Percentiles rank a stretch among this genome's conserved stretches.
These are phyloP conservation scores for Kwoniella shivajii DNA, from an alignment of 1,284 basidiomycete species.

Conservation along the genomic window DNA sequence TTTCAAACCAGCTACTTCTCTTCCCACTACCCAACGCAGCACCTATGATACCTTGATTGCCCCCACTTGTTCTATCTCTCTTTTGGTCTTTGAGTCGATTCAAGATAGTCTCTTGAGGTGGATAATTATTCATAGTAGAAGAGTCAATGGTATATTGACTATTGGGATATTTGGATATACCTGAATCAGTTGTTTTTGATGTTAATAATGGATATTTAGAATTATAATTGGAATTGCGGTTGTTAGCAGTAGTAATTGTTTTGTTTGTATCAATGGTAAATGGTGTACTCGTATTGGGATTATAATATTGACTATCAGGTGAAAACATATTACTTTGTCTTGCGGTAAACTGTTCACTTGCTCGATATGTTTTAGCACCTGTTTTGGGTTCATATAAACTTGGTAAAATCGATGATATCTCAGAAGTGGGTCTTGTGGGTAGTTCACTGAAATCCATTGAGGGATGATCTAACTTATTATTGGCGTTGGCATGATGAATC, in stretches of 20 bases:
- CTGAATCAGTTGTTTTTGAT: not conserved
- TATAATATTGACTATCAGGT: slow-evolving; percentile 4
- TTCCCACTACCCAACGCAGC: slow-evolving; percentile 14
- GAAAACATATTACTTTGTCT: not conserved
- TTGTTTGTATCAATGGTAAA: too few relatives aligned
- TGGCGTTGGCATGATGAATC: not conserved
- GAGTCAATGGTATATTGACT: slow-evolving; percentile 9
- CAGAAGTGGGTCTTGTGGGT: not conserved
- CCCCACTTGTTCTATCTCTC: not conserved
- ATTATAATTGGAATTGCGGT: too few relatives aligned
- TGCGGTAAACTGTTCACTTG: too few relatives aligned
- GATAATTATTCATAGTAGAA: slow-evolving; percentile 1
- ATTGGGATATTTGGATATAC: not conserved
- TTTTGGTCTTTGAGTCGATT: not conserved
- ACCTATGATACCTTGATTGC: slow-evolving; percentile 6
- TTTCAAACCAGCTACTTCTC: not conserved
- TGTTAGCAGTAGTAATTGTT: too few relatives aligned
- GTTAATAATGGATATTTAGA: too few relatives aligned
- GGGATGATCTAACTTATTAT: not conserved
- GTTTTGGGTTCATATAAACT: slow-evolving; percentile 25
- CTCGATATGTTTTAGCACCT: slow-evolving; percentile 16
- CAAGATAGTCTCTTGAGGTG: not conserved
- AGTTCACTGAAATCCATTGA: slow-evolving; percentile 3
- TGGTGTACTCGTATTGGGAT: too few relatives aligned
- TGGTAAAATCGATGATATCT: slow-evolving; percentile 13